These are phyloP conservation scores for Thielaviopsis musarum DNA, from an alignment of 2,329 filamentous ascomycete genomes.

Conservation along the genomic window DNA sequence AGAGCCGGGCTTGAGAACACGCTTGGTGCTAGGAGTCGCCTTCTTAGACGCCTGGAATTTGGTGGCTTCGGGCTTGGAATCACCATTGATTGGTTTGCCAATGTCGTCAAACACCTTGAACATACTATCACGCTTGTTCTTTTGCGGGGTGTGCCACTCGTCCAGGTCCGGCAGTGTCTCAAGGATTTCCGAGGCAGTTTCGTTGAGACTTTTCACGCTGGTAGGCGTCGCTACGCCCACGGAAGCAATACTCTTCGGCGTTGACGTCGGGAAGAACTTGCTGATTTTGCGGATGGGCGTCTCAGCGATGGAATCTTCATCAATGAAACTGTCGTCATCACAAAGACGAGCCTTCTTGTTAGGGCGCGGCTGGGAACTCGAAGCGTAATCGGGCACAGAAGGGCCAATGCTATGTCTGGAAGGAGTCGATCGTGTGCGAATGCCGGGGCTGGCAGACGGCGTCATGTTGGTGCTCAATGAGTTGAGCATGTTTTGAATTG, in stretches of 20 bases:
- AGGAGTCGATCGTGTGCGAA: slow-evolving; percentile 11
- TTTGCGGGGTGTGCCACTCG: slow-evolving; percentile 26
- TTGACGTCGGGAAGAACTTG: slow-evolving; percentile 32
- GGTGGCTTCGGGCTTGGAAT: not conserved
- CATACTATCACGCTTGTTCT: slow-evolving; percentile 19
- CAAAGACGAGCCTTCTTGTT: slow-evolving; percentile 42
- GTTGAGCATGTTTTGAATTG: slow-evolving; percentile 25
- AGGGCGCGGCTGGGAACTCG: slow-evolving; percentile 20
- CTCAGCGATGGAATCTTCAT: slow-evolving; percentile 16
- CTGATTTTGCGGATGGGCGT: slow-evolving; percentile 26
- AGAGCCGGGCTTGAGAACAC: not conserved
- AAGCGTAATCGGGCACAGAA: slow-evolving; percentile 4
- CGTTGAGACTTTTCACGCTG: slow-evolving; percentile 6
- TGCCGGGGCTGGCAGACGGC: slow-evolving; percentile 9
- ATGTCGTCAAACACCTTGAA: slow-evolving; percentile 30
- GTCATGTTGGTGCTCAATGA: slow-evolving; percentile 5
- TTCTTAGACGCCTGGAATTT: not conserved
- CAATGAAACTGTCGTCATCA: slow-evolving; percentile 19
- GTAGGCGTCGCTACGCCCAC: not conserved
- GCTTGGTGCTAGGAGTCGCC: not conserved
- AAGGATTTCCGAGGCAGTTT: slow-evolving; percentile 31
- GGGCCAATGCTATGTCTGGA: slow-evolving; percentile 15
- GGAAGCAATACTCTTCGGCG: slow-evolving; percentile 14
- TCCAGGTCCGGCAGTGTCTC: slow-evolving; percentile 33
- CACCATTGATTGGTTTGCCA: not conserved